phyloP scores from a whole-genome alignment of 371 early-diverging fungal species.

The Funneliformis caledonium region DNA sequence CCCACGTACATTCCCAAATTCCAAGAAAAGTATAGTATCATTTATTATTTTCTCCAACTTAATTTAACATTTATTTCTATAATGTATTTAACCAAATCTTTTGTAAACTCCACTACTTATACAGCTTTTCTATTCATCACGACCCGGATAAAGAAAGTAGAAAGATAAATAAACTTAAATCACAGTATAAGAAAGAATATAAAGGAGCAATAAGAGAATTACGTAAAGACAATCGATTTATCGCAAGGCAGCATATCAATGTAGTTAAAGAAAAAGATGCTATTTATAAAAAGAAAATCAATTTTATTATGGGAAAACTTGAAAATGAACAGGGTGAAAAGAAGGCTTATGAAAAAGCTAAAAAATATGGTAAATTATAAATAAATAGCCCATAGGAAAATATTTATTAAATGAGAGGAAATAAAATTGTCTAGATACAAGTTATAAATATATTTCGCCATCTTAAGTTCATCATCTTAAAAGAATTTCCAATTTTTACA shows the following conservation, averaged over 20 bases:
- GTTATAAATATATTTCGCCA: not conserved
- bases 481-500: not conserved
- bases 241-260: slow-evolving; percentile 75
- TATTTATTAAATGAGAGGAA: too few species aligned
- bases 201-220: slow-evolving; percentile 94
- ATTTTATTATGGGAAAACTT: slow-evolving; percentile 79
- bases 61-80: not conserved
- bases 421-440: too few species aligned
- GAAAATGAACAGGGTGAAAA: slow-evolving; percentile 80
- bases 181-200: slow-evolving; percentile 85
- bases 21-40: slow-evolving; percentile 60
- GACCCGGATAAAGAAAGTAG: slow-evolving; percentile 80
- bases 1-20: slow-evolving; percentile 90
- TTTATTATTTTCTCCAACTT: not conserved
- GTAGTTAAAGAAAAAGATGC: slow-evolving; percentile 79
- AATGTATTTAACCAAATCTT: slow-evolving; percentile 4
- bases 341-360: slow-evolving; percentile 68
- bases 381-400: not conserved
- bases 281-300: slow-evolving; percentile 86
- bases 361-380: slow-evolving; percentile 45
- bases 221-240: slow-evolving; percentile 89
- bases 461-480: not conserved
- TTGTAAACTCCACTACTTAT: not conserved
- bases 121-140: slow-evolving; percentile 71
- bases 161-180: slow-evolving; percentile 74